phyloP scores from a whole-genome alignment of 2,329 filamentous ascomycete species.

The Seiridium unicorne region DNA sequence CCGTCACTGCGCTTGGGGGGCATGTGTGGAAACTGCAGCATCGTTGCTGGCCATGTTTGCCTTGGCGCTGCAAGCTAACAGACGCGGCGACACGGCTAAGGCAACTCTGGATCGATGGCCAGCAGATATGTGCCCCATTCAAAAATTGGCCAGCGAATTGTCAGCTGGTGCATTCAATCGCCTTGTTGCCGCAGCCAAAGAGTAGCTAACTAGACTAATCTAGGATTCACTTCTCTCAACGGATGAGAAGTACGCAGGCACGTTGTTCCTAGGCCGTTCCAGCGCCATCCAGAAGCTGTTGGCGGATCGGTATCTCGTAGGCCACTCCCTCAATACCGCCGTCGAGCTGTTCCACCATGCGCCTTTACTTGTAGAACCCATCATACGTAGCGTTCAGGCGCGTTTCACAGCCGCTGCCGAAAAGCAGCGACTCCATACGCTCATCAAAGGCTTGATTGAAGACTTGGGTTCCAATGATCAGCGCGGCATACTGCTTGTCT shows the following conservation, averaged over 20 bases:
- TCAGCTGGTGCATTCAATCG: neutral
- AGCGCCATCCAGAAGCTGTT: neutral
- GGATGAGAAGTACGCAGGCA: no score
- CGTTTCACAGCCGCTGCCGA: neutral
- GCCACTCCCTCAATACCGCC: neutral
- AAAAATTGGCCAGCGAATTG: neutral
- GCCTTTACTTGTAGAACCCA: neutral
- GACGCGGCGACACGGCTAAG: neutral
- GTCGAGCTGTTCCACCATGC: neutral
- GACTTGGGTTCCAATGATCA: neutral
- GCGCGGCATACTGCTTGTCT: neutral
- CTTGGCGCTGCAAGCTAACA: neutral
- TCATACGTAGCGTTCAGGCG: neutral
- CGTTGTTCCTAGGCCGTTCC: neutral
- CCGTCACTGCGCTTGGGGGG: no score
- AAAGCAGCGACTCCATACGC: neutral
- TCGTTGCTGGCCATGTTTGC: neutral
- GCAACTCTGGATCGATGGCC: slow-evolving; percentile 1
- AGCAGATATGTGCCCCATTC: neutral
- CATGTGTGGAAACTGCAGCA: neutral
- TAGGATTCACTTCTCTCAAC: no score
- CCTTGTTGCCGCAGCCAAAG: neutral
- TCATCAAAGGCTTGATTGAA: neutral
- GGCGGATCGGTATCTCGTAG: neutral
- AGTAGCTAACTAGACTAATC: neutral